Base-by-base conservation (phyloP, 805 yeast genomes). In the Jamesozyma piceae region DNA sequence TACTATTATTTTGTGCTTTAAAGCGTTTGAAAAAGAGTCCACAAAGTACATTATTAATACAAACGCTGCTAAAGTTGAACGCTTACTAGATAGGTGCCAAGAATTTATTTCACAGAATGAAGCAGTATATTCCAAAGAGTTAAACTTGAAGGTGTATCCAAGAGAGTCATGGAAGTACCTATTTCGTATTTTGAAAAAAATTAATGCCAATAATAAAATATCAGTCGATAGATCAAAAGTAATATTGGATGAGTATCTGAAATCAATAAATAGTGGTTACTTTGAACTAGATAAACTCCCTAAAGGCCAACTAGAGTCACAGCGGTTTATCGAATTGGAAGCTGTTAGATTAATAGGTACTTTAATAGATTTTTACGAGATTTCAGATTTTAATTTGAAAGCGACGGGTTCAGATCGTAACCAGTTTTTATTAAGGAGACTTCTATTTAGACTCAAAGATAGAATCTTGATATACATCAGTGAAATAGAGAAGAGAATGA, bases 101-200 rank as follows among this genome's bases (percentile, higher is more conserved):
- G 17, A 42, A 4, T 55, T 56, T 43, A 46, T 57, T 17, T 37
- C 18, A n/a, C 38, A 45, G 4, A 27, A 46, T 4, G 63, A 60
- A 28, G 43, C 53, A 5, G 26, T 35, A 4, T 43, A 42, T 34
- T 45, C 50, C 2, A 43, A 39, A n/a, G 42, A 42, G 11, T 32
- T 43, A 8, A 41, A 47, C 2, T 28, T 28, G 13, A 49, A 43
- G 24, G 37, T 53, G 2, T 47, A 49, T 15, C 42, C 52, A 2
- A 47, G 51, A 31, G 43, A 54, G 31, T 39, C 62, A 8, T 60
- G 62, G 63, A 48, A 55, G 38, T 57, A 49, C 43, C 22, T 52
- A 13, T 52, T 54, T 43, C 48, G 45, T 14, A 47, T 58, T 20
- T 21, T 52, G 6, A 48, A 43, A 21, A 50, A 49, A 31, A 42